Conservation (phyloP, 163 green algal species). For the Picocystis sp. region DNA sequence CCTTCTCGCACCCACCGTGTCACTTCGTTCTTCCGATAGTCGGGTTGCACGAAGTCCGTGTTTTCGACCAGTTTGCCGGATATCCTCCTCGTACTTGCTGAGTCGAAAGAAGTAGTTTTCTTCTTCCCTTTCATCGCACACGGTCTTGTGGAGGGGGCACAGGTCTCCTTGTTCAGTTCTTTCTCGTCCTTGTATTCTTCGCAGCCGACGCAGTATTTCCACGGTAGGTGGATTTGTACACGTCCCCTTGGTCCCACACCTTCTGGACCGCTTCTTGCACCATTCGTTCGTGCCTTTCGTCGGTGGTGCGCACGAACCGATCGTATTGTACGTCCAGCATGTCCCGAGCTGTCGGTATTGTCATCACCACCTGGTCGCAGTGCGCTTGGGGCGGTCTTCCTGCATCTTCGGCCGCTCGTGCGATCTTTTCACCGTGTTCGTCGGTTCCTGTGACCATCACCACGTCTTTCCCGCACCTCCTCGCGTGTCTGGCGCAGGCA, state of each 20-base stretch:
- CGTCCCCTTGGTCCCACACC: conserved; percentile 40
- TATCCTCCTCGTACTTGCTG: conserved; percentile 65
- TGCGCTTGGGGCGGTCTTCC: conserved; percentile 62
- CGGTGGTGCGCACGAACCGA: conserved; percentile 81
- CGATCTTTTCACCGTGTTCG: conserved; percentile 98
- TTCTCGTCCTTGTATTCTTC: conserved; percentile 97
- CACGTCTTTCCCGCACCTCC: conserved; percentile 34
- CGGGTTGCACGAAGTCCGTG: conserved; percentile 70
- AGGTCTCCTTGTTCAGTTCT: conserved; percentile 52
- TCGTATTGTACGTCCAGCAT: conserved; percentile 84
- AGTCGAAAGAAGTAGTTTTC: conserved; percentile 98
- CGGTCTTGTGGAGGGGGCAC: conserved; percentile 14
- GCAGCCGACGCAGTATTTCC: conserved; percentile 88
- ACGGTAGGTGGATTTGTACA: conserved; percentile 55
- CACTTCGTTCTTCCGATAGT: conserved; percentile 54
- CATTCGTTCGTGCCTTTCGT: conserved; percentile 54
- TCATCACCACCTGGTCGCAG: conserved; percentile 39
- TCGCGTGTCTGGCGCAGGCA: conserved; percentile 10
- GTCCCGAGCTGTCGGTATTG: conserved; percentile 69
- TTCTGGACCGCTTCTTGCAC: conserved; percentile 56
- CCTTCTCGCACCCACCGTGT: conserved; percentile 61
- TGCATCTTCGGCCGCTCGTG: conserved; percentile 39
- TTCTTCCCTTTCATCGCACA: conserved; percentile 10
- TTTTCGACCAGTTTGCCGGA: conserved; percentile 52
- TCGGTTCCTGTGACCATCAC: conserved; percentile 89